These are phyloP conservation scores for Prunus mongolica DNA, from an alignment of 306 rosid species.

Conservation along the genomic window DNA sequence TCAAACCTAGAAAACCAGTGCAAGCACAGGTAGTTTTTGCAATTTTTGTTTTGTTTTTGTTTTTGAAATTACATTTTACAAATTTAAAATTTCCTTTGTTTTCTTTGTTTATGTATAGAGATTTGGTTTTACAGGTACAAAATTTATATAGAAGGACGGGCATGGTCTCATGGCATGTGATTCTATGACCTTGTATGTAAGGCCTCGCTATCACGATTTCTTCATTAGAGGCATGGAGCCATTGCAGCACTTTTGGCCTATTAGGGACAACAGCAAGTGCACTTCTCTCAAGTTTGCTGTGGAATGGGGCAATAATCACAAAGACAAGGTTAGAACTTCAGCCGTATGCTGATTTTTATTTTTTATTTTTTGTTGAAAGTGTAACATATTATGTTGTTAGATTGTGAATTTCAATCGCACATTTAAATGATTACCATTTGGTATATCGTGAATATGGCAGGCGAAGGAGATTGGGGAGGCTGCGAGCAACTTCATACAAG, in stretches of 20 bases:
- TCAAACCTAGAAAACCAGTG: conserved; percentile 74
- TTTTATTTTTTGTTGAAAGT: neutral
- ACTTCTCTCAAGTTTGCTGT: conserved; percentile 68
- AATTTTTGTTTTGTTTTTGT: too few species aligned
- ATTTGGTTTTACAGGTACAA: conserved; percentile 39
- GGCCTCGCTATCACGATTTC: conserved; percentile 56
- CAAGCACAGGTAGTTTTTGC: conserved; percentile 47
- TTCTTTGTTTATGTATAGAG: neutral
- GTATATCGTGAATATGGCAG: conserved; percentile 11
- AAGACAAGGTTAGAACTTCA: neutral
- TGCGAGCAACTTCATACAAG: conserved; percentile 50
- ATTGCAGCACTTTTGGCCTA: conserved; percentile 75
- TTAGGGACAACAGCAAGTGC: conserved; percentile 49
- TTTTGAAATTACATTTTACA: neutral
- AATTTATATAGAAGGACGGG: conserved; percentile 73
- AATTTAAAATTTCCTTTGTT: neutral
- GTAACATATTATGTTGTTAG: neutral
- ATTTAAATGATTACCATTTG: neutral
- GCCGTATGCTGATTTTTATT: neutral
- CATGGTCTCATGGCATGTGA: conserved; percentile 82
- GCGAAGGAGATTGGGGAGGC: conserved; percentile 53
- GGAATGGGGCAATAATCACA: conserved; percentile 71
- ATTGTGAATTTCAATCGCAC: neutral
- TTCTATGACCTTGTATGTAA: conserved; percentile 47
- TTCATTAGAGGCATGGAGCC: conserved; percentile 64